These are phyloP conservation scores for Apiospora aurea DNA, from an alignment of 2,329 filamentous ascomycete genomes.

Conservation along the genomic window DNA sequence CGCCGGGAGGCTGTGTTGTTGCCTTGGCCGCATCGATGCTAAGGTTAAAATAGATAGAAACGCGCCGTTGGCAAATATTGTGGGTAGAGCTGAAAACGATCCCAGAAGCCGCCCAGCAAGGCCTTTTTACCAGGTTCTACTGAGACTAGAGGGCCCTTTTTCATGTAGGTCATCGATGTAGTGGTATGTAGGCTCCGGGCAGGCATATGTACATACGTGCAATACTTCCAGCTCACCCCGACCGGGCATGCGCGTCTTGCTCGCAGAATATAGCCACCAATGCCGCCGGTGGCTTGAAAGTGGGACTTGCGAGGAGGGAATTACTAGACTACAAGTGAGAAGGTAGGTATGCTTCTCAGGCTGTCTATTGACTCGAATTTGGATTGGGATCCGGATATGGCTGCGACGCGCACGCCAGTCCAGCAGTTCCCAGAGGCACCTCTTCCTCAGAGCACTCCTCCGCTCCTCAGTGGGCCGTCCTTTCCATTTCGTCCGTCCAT, in stretches of 20 bases:
- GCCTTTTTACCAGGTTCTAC: neutral
- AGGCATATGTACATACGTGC: neutral
- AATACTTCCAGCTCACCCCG: neutral
- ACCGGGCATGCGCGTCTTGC: neutral
- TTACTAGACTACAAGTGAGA: neutral
- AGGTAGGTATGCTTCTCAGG: neutral
- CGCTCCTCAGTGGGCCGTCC: neutral
- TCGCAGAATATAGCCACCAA: neutral
- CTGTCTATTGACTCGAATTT: neutral
- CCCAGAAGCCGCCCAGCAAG: neutral
- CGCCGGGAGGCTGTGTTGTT: neutral
- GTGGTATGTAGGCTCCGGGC: neutral
- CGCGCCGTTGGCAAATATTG: conserved; percentile 1
- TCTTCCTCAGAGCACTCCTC: neutral
- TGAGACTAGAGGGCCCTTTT: neutral
- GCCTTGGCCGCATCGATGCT: neutral
- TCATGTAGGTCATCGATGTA: neutral
- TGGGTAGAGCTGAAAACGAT: neutral
- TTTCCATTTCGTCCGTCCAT: neutral
- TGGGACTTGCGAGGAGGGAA: neutral
- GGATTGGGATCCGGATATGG: neutral
- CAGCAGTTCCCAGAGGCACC: neutral
- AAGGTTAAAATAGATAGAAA: neutral
- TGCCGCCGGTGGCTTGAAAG: neutral
- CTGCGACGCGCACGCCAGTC: neutral